Conservation (phyloP, 75 land plant species). For the Gnetum montanum region DNA sequence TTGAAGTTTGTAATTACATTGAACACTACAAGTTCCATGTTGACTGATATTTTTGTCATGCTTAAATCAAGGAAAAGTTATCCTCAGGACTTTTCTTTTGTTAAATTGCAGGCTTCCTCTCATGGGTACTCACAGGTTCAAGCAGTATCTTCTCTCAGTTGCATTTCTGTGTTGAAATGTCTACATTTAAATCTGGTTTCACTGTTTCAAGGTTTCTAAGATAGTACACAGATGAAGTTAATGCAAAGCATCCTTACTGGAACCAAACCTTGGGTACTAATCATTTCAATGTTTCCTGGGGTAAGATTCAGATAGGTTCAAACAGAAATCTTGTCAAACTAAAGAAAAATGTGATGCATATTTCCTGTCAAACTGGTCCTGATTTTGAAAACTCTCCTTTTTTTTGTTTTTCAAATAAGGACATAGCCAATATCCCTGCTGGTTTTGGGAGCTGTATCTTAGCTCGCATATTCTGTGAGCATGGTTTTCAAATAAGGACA, state of each 20-base stretch:
- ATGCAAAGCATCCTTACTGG: constrained; percentile 48
- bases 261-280: constrained; percentile 69
- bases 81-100: no score
- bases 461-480: not conserved
- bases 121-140: no score
- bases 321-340: constrained; percentile 60
- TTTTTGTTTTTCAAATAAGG: constrained; percentile 66
- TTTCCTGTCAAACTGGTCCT: constrained; percentile 29
- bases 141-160: constrained; percentile 54
- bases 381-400: constrained; percentile 7
- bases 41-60: no score
- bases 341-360: constrained; percentile 53
- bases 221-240: constrained; percentile 21
- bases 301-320: constrained; percentile 15
- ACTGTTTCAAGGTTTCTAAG: constrained; percentile 9
- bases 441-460: no score
- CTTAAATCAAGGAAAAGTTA: no score
- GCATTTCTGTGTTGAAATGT: constrained; percentile 25
- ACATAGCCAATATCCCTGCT: constrained; percentile 37
- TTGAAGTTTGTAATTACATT: no score
- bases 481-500: no score
- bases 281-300: constrained; percentile 45
- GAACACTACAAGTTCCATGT: no score
- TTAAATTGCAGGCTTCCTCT: no score
- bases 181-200: constrained; percentile 6